Percentiles rank a stretch among this genome's conserved stretches.
phyloP scores from a whole-genome alignment of 306 rosid genomes.

The Pachyrhizus erosus region DNA sequence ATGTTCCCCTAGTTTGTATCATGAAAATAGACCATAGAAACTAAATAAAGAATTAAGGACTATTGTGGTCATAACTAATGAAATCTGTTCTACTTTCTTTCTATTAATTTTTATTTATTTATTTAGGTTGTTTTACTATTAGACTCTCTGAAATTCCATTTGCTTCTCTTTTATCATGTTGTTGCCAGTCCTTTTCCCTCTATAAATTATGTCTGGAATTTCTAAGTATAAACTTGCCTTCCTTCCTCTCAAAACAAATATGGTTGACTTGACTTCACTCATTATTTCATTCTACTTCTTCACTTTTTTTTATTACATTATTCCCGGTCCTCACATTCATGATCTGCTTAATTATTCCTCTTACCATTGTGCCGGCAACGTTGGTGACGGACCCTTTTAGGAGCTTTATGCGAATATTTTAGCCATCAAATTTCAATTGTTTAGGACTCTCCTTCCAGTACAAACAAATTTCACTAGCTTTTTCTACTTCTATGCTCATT shows the following conservation, averaged over 20 bases:
- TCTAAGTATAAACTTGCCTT: not conserved
- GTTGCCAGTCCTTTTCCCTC: not conserved
- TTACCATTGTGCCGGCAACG: not conserved
- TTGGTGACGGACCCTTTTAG: not conserved
- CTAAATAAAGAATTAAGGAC: not conserved
- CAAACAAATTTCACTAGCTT: not conserved
- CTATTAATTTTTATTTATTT: not conserved
- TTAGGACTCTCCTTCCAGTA: not conserved
- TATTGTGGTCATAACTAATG: too few relatives aligned
- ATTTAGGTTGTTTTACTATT: not conserved
- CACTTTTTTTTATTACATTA: not conserved
- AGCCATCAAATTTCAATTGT: not conserved
- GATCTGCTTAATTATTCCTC: not conserved
- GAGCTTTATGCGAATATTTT: not conserved
- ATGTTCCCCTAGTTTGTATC: not conserved
- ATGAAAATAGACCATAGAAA: not conserved
- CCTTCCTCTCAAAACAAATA: not conserved
- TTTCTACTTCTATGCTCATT: not conserved
- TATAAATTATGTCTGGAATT: conserved; percentile 1
- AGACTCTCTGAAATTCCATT: not conserved
- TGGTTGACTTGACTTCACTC: conserved; percentile 23
- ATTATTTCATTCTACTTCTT: not conserved
- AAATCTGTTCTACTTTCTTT: too few relatives aligned
- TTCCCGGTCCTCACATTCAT: conserved; percentile 4
- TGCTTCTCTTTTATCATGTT: not conserved